Percentiles rank a stretch among this genome's conserved stretches.
Evolutionary conservation across 768 basidiomycete genomes (phyloP).

Genomic region (Podaxis sp.): DNA sequence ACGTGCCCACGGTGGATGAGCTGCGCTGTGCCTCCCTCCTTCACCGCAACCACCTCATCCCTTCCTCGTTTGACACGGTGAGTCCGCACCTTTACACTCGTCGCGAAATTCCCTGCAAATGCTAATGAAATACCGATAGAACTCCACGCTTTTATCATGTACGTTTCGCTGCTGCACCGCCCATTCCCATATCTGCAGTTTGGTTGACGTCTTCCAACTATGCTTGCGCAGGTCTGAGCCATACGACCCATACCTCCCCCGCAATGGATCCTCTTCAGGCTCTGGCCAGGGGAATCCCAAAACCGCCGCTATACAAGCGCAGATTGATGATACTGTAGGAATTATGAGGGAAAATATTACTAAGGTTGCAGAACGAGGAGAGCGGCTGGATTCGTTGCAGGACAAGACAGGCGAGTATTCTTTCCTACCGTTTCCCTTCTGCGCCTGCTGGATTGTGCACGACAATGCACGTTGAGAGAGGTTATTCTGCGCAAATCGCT

Average conservation of each 20-base stretch:
- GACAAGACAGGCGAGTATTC: conserved; percentile 89
- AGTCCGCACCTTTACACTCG: conserved; percentile 14
- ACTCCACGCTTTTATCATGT: conserved; percentile 39
- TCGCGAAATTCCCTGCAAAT: background rate
- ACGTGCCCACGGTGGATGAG: conserved; percentile 10
- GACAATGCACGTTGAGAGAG: background rate
- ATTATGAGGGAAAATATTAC: conserved; percentile 99
- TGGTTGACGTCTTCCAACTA: conserved; percentile 12
- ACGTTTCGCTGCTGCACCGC: conserved; percentile 20
- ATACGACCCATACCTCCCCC: conserved; percentile 97
- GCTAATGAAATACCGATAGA: conserved; percentile 22
- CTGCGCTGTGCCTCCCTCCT: conserved; percentile 9
- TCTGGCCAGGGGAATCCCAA: conserved; percentile 61
- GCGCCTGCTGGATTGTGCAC: background rate
- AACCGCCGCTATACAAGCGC: conserved; percentile 94
- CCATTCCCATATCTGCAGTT: background rate
- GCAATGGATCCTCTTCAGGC: conserved; percentile 67
- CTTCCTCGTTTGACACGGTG: conserved; percentile 42
- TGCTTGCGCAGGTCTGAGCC: conserved; percentile 79
- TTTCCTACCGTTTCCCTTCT: conserved; percentile 19
- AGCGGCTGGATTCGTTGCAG: conserved; percentile 89
- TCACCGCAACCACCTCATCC: conserved; percentile 22
- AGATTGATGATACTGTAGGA: conserved; percentile 95
- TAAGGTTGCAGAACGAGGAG: conserved; percentile 93
- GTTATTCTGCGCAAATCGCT: background rate